Conservation (phyloP, 768 basidiomycete genomes). For the Lentinula guzmanii region DNA sequence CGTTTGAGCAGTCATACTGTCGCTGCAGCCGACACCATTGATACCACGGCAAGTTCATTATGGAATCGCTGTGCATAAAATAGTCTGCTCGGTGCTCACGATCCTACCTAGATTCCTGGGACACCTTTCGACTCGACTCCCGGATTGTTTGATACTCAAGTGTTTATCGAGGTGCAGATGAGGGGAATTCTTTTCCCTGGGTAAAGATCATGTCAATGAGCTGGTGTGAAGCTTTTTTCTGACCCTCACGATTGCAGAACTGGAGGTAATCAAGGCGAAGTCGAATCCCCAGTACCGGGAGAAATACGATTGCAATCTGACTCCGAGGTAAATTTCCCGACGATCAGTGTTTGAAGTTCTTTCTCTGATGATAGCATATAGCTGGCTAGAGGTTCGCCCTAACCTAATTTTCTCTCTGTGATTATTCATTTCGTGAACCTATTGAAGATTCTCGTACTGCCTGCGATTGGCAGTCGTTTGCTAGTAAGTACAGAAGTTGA, state of each 20-base stretch:
- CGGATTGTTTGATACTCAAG: conserved; percentile 34
- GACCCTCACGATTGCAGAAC: neutral
- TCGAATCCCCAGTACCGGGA: conserved; percentile 12
- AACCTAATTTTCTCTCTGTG: too few relatives aligned
- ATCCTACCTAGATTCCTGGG: neutral
- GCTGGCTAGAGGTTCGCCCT: neutral
- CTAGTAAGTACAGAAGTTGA: conserved; percentile 12
- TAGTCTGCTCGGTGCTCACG: neutral
- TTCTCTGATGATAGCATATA: neutral
- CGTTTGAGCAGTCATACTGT: conserved; percentile 8
- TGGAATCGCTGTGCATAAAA: neutral
- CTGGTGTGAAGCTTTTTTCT: neutral
- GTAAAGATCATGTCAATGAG: conserved; percentile 11
- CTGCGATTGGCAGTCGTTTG: conserved; percentile 42
- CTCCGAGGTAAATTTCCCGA: conserved; percentile 1
- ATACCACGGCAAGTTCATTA: conserved; percentile 1
- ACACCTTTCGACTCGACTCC: conserved; percentile 41
- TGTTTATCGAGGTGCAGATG: conserved; percentile 40
- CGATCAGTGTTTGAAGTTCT: neutral
- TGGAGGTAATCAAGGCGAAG: conserved; percentile 9
- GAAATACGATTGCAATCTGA: conserved; percentile 17
- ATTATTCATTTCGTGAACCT: neutral
- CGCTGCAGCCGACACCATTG: conserved; percentile 10
- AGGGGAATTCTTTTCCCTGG: conserved; percentile 37
- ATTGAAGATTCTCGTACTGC: conserved; percentile 33